Evolutionary conservation across 352 stramenopile species (phyloP).

Genomic region (Globisporangium nagaii): DNA sequence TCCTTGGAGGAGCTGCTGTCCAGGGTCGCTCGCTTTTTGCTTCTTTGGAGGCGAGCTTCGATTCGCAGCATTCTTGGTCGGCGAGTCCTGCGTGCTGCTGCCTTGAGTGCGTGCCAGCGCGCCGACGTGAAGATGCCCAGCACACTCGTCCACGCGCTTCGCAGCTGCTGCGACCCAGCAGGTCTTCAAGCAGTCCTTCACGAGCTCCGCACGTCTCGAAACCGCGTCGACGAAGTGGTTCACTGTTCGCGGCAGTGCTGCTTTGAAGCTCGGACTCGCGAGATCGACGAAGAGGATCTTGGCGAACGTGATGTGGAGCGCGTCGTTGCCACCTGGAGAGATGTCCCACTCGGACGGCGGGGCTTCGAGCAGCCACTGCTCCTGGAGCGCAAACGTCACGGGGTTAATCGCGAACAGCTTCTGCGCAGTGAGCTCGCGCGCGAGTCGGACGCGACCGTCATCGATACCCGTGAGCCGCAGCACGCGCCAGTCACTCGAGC

Average conservation of each 20-base stretch:
- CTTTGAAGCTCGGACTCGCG: constrained; percentile 49
- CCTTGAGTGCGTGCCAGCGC: background rate
- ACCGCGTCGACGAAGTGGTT: constrained; percentile 86
- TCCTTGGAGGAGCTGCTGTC: constrained; percentile 32
- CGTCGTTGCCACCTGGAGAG: constrained; percentile 18
- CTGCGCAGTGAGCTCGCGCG: constrained; percentile 39
- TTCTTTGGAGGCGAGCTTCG: constrained; percentile 15
- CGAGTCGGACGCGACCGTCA: constrained; percentile 27
- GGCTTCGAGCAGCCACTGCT: constrained; percentile 81
- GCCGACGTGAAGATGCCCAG: constrained; percentile 29
- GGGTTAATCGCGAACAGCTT: constrained; percentile 69
- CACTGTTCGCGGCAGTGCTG: constrained; percentile 68
- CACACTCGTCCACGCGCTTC: constrained; percentile 65
- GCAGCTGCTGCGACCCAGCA: constrained; percentile 76
- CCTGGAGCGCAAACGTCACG: constrained; percentile 82
- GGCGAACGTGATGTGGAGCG: constrained; percentile 36
- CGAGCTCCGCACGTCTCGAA: constrained; percentile 64
- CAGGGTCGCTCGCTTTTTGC: constrained; percentile 6
- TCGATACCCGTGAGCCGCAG: constrained; percentile 76
- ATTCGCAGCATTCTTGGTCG: background rate
- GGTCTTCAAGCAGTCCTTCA: constrained; percentile 81
- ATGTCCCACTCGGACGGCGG: constrained; percentile 74
- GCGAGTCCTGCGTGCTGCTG: background rate
- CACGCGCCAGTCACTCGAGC: constrained; percentile 72
- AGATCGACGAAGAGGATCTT: constrained; percentile 85